Percentiles rank a stretch among this genome's conserved stretches.
Conservation (phyloP, 2,329 filamentous ascomycete genomes). For the Drechslera avenae region DNA sequence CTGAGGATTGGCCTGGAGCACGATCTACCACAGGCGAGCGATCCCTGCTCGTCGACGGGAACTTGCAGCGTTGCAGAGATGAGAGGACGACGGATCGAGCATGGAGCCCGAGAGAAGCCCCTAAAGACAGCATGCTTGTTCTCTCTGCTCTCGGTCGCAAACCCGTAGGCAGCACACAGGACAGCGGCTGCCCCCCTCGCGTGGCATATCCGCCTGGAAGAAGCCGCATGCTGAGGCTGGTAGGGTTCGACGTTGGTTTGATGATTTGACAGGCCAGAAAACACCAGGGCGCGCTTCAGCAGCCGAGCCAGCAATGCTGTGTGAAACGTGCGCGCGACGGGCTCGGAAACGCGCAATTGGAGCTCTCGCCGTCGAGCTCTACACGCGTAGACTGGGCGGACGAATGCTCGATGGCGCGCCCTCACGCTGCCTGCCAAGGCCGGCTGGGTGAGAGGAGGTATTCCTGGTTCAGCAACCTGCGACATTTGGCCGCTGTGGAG, state of each 20-base stretch:
- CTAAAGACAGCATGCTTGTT: slow-evolving; percentile 23
- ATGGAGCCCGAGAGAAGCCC: slow-evolving; percentile 37
- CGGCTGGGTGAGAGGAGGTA: slow-evolving; percentile 26
- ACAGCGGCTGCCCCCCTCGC: neutral
- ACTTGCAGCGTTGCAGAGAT: slow-evolving; percentile 37
- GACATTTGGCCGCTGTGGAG: slow-evolving; percentile 32
- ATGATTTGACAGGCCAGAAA: slow-evolving; percentile 44
- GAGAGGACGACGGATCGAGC: slow-evolving; percentile 35
- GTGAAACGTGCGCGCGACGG: slow-evolving; percentile 46
- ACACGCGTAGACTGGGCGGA: slow-evolving; percentile 15
- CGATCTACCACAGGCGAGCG: slow-evolving; percentile 17
- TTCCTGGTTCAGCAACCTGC: slow-evolving; percentile 21
- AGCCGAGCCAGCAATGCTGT: slow-evolving; percentile 23
- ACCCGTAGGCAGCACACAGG: slow-evolving; percentile 8
- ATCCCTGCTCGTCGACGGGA: slow-evolving; percentile 26
- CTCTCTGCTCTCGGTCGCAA: neutral
- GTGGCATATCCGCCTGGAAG: neutral
- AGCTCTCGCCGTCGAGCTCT: slow-evolving; percentile 17
- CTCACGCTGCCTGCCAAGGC: slow-evolving; percentile 23
- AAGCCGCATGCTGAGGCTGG: slow-evolving; percentile 26
- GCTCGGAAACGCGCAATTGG: slow-evolving; percentile 15
- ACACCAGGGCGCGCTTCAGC: slow-evolving; percentile 31
- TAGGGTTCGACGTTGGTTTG: slow-evolving; percentile 37
- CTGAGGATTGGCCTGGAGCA: slow-evolving; percentile 31
- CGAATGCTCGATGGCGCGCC: slow-evolving; percentile 17